Conservation (phyloP, 805 yeast species). For the Priceomyces castillae region DNA sequence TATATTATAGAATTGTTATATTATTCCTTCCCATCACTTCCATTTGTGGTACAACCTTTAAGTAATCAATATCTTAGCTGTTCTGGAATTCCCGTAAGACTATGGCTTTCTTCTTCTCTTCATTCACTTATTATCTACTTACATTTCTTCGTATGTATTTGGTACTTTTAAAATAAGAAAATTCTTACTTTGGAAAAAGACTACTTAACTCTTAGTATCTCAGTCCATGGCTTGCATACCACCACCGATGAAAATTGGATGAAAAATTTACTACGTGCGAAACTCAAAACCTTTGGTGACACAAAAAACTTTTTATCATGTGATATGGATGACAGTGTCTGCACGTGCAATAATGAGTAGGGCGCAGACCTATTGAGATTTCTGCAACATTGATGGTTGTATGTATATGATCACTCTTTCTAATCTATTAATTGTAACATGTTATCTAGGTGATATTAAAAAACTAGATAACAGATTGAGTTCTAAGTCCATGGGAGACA, state of each 20-base stretch:
- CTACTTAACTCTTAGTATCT: not conserved
- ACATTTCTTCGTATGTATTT: constrained; percentile 3
- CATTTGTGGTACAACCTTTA: too few species aligned
- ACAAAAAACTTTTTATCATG: not conserved
- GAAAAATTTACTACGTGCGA: constrained; percentile 1
- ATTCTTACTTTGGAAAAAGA: constrained; percentile 1
- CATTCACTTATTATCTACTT: constrained; percentile 1
- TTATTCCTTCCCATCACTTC: too few species aligned
- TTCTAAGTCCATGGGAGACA: not conserved
- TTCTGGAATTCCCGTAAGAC: not conserved
- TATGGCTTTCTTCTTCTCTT: not conserved
- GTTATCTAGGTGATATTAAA: too few species aligned
- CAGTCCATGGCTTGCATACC: not conserved
- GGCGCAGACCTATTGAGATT: too few species aligned
- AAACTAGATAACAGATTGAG: too few species aligned
- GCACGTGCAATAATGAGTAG: too few species aligned
- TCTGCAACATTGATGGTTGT: too few species aligned
- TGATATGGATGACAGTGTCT: not conserved
- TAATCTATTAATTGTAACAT: too few species aligned
- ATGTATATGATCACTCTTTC: too few species aligned
- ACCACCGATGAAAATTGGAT: not conserved
- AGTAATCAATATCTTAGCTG: too few species aligned
- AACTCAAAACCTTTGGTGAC: not conserved
- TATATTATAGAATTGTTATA: too few species aligned
- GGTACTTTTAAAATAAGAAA: constrained; percentile 4